Base-by-base conservation (phyloP, 805 yeast species). In the Lachancea sp. region DNA sequence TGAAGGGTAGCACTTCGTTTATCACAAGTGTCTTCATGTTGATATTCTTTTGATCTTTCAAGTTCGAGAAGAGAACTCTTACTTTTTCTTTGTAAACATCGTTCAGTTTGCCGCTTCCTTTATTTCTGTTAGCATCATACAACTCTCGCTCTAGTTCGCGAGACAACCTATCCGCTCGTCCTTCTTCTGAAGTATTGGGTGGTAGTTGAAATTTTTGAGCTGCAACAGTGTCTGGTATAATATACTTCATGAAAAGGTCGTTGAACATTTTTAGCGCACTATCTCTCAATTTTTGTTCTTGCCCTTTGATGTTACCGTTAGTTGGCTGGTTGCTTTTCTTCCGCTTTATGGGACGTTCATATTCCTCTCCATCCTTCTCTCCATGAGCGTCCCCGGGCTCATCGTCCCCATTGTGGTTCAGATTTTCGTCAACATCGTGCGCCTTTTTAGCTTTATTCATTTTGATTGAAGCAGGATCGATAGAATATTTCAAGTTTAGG, bases 41-140 rank as follows among this genome's bases (percentile, higher is more conserved):
- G 36, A 65, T 64, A 50, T 79, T 82, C 60, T 78, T 83, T 42
- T 54, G 58, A 50, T 72, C 80, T 52, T 67, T 68, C 43, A 78
- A 66, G 60, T 79, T 80, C 56, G 77, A 78, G 56, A 74, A 69
- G 42, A 81, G 68, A 37, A 82, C 71, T 59, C 95, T 66, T 52
- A 83, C 75, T 62, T 80, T 77, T 49, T 77, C 83, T 37, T 83
- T 69, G 64, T 89, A 83, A 18, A 37, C 48, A 26, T 45, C 53
- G 25, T 51, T 55, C 28, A 51, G 36, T 24, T 42, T 49, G 2
- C 48, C 41, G 5, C 54, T 45, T 12, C 46, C 57, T 11, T 35
- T 39, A 34, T 57, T 63, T 50, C 63, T 55, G 61, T 67, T 51
- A 45, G 64, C 61, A 45, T 58, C 54, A 45, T 56, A 72, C 5